Evolutionary conservation across 2,329 filamentous ascomycete genomes (phyloP).

Genomic region (Canariomyces notabilis): DNA sequence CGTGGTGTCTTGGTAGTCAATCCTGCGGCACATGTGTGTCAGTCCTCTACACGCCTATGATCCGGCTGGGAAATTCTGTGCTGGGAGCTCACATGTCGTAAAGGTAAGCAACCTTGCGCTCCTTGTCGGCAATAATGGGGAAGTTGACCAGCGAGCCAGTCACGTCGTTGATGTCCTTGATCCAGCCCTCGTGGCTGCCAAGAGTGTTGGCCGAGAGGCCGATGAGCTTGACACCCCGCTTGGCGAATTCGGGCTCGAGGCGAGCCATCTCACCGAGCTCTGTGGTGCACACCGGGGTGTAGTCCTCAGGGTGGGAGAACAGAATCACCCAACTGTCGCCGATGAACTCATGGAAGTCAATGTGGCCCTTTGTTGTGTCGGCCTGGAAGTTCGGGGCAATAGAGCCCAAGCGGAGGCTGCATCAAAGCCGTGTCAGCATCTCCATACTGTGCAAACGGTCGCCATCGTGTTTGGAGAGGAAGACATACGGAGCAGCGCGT

Average conservation of each 20-base stretch:
- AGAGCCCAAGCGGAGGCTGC: conserved; percentile 59
- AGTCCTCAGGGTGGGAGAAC: conserved; percentile 85
- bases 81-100: conserved; percentile 70
- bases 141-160: conserved; percentile 65
- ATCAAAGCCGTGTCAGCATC: conserved; percentile 7
- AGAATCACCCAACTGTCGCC: conserved; percentile 75
- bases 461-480: not conserved
- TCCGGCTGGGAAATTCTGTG: not conserved
- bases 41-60: not conserved
- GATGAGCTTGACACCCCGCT: conserved; percentile 85
- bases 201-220: conserved; percentile 85
- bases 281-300: conserved; percentile 92
- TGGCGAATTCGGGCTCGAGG: conserved; percentile 80
- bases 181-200: conserved; percentile 79
- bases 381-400: conserved; percentile 78
- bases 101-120: conserved; percentile 66
- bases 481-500: conserved; percentile 32
- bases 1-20: conserved; percentile 75
- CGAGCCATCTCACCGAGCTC: conserved; percentile 92
- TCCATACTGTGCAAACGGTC: too few relatives aligned
- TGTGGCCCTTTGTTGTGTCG: conserved; percentile 70
- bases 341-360: conserved; percentile 79
- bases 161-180: conserved; percentile 81
- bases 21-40: conserved; percentile 36
- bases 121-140: conserved; percentile 78